These are phyloP conservation scores for Hemisphaericaspora xylanilytica DNA, from an alignment of 1,139 yeast species.

Conservation along the genomic window DNA sequence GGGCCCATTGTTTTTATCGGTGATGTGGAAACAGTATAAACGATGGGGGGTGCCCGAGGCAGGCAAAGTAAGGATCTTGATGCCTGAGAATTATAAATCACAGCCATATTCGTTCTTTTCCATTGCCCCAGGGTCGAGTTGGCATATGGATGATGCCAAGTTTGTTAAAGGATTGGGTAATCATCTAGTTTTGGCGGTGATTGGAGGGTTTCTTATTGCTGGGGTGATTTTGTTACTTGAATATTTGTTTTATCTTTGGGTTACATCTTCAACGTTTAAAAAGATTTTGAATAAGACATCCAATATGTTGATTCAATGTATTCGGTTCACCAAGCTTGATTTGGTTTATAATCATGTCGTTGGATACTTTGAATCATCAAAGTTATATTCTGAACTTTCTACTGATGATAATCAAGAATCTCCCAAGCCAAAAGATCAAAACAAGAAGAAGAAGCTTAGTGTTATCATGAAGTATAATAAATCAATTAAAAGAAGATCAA, in stretches of 20 bases:
- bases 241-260: slow-evolving; percentile 55
- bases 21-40: slow-evolving; percentile 83
- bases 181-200: slow-evolving; percentile 67
- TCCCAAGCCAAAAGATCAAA: slow-evolving; percentile 5
- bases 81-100: slow-evolving; percentile 70
- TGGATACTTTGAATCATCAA: background rate
- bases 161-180: slow-evolving; percentile 67
- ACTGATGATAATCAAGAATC: slow-evolving; percentile 3
- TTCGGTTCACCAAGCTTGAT: slow-evolving; percentile 15
- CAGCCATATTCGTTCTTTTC: slow-evolving; percentile 61
- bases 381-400: background rate
- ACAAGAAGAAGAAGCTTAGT: slow-evolving; percentile 5
- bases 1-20: slow-evolving; percentile 85
- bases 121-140: slow-evolving; percentile 76
- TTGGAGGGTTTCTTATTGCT: slow-evolving; percentile 64
- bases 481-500: slow-evolving; percentile 36
- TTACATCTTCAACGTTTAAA: slow-evolving; percentile 32
- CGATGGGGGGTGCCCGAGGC: slow-evolving; percentile 71
- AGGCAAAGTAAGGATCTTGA: slow-evolving; percentile 61
- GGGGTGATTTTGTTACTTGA: slow-evolving; percentile 57
- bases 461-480: slow-evolving; percentile 12
- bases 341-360: slow-evolving; percentile 6
- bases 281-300: slow-evolving; percentile 18
- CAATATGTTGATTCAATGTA: slow-evolving; percentile 5
- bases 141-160: slow-evolving; percentile 87